A percentile compares a stretch with the other conserved stretches of the same genome.
Conservation (phyloP, 208 protist genomes). For the Acanthamoeba lenticulata region DNA sequence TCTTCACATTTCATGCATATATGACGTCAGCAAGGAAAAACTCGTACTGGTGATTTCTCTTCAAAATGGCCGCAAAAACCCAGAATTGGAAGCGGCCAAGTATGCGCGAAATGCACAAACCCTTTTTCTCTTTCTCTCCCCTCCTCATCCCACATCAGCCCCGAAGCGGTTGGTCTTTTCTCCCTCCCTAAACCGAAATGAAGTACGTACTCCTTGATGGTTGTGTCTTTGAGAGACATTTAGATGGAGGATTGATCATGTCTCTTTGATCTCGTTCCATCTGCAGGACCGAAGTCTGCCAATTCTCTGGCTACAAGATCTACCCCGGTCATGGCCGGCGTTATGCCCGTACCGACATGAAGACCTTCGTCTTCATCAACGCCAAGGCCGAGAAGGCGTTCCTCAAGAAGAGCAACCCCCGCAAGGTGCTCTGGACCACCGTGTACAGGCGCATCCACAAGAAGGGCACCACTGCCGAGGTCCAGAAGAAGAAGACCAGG, state of each 20-base stretch:
- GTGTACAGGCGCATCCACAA: constrained; percentile 80
- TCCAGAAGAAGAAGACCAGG: constrained; percentile 76
- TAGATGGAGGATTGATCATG: neutral
- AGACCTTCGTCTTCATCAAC: constrained; percentile 81
- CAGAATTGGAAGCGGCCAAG: neutral
- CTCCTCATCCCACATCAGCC: constrained; percentile 64
- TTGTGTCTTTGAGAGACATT: neutral
- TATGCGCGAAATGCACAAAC: neutral
- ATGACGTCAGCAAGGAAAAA: no score
- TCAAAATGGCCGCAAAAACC: neutral
- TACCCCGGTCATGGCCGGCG: constrained; percentile 84
- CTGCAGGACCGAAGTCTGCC: constrained; percentile 86
- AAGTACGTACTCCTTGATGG: constrained; percentile 4
- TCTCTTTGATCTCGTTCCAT: constrained; percentile 38
- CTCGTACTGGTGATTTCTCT: no score
- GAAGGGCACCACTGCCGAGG: constrained; percentile 77
- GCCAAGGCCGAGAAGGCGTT: constrained; percentile 72
- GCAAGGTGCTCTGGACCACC: constrained; percentile 79
- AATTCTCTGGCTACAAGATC: constrained; percentile 85
- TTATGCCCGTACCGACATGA: constrained; percentile 79
- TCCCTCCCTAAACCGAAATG: neutral
- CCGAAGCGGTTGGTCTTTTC: constrained; percentile 55
- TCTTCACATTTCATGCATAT: no score
- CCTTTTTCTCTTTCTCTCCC: constrained; percentile 62
- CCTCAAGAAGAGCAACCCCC: constrained; percentile 81